A percentile compares a stretch with the other conserved stretches of the same genome.
These are phyloP conservation scores for Begonia masoniana DNA, from an alignment of 306 rosid genomes.

Conservation along the genomic window DNA sequence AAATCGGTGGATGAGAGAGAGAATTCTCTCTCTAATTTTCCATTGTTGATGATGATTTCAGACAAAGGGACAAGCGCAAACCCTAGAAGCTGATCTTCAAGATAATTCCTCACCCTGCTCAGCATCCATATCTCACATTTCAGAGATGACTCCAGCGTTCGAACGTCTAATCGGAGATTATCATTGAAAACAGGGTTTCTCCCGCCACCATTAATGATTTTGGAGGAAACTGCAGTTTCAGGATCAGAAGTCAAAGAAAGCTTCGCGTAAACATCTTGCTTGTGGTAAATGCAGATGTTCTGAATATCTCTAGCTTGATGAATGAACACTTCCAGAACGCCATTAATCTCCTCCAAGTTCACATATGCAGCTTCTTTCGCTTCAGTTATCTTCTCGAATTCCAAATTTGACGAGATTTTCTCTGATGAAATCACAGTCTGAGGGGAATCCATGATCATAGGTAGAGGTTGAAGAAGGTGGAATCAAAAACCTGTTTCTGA, in stretches of 20 bases:
- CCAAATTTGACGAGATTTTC: constrained; percentile 27
- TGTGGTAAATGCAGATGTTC: constrained; percentile 91
- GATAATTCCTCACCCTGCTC: constrained; percentile 91
- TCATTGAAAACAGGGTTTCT: constrained; percentile 84
- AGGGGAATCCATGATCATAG: constrained; percentile 17
- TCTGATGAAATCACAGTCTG: constrained; percentile 35
- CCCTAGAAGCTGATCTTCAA: constrained; percentile 93
- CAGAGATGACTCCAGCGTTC: constrained; percentile 40
- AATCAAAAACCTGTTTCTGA: no score
- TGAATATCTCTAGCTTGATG: constrained; percentile 90
- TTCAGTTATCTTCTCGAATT: constrained; percentile 28
- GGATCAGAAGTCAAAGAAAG: constrained; percentile 59
- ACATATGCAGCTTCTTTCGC: constrained; percentile 19
- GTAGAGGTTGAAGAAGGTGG: not conserved
- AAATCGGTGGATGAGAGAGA: constrained; percentile 84
- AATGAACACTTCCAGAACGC: constrained; percentile 58
- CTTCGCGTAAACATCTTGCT: constrained; percentile 97
- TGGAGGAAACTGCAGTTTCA: constrained; percentile 48
- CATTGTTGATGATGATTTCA: constrained; percentile 46
- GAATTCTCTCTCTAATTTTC: constrained; percentile 81
- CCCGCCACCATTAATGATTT: constrained; percentile 90
- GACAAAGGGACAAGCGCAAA: constrained; percentile 81
- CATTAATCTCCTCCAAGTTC: constrained; percentile 28
- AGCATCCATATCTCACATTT: constrained; percentile 97
- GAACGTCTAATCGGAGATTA: constrained; percentile 44